Base-by-base conservation (phyloP, 495 filamentous ascomycete species). In the Neurospora sp. region DNA sequence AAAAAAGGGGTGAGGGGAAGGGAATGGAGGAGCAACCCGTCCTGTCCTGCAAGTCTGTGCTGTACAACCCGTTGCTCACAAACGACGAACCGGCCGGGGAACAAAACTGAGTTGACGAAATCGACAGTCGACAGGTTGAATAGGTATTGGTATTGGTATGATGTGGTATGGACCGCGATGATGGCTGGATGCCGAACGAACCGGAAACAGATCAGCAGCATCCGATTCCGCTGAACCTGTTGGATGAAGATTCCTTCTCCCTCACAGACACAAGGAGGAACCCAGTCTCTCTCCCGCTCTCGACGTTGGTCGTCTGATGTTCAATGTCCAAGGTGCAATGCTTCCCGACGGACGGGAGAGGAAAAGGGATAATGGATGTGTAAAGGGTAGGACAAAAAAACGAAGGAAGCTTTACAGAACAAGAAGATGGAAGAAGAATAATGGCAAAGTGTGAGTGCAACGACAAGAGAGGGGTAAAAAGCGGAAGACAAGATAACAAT, bases 401-500 rank as follows among this genome's bases (percentile, higher is more conserved):
- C 5, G 14, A 31, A 7, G 54, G 27, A 35, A 27, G 42, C 54
- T 62, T 62, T 7, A 69, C 31, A 38, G 74, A 44, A 70, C 59
- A 71, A 39, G n/a, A 20, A 27, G 44, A 62, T 27, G 70, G 41
- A 44, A 69, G 41, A 39, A 48, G 39, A 69, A 39, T 46, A 62
- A 16, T 72, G 72, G 27, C 54, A 42, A 41, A 69, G 46, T 74
- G 35, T 4, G 38, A 31, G 9, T 46, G 40, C 7, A 18, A 37
- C 35, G 4, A 6, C 35, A 6, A 37, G 4, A 6, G 35, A 37
- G 35, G n/a, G n/a, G n/a, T n/a, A n/a, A 37, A 37, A 37, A 37
- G 35, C 35, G 35, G 35, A 37, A 37, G 35, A 37, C 35, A 37
- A 37, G 35, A 75, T 77, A 74, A 72, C 73, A 72, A 75, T 69